Evolutionary conservation across 805 yeast genomes (phyloP), one percentile per base, ranked within the genome.

Genomic region (Saccharomycopsis babjevae): DNA sequence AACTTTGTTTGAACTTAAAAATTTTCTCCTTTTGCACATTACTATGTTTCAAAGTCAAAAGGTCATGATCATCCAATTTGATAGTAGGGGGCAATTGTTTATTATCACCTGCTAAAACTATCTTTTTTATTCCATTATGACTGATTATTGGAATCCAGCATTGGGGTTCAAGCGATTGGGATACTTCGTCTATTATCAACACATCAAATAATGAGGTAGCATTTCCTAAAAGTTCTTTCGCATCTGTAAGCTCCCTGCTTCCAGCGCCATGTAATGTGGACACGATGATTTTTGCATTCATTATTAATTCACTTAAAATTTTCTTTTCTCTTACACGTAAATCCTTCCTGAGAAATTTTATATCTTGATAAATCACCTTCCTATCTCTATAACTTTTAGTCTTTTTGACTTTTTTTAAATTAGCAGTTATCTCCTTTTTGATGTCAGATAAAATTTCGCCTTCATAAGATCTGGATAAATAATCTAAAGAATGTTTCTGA

Each of bases 151-250:
- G 97, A 28, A 93, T 91, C 97, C 97, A 92, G 68, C 97, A 91
- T 66, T 93, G 96, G 1, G 97, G 96, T 68, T 93, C 97, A 59
- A 93, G 73, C 11, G 97, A 80, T 71, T 93, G 99, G 0, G 97
- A 90, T 0, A 93, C 97, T 72, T 93, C 99, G 73, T 93, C 99
- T 40, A 93, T 92, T 13, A 94, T 88, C 38, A 93, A 76, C 0
- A 96, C 83, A 65, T 89, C 89, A 68, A 93, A 89, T 13, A 84
- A 69, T 6, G 62, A 54, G 13, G 20, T 38, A 40, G 72, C 74
- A 50, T 72, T 60, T 6, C 36, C 56, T 15, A 40, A 40, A 20
- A 58, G 36, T 7, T 63, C 59, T 13, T 34, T 50, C n/a, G 59
- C 59, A 8, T 68, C 70, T 20, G 57, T 55, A 10, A 91, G 72